These are phyloP conservation scores for Aspergillus ochraceoroseus DNA, from an alignment of 2,329 filamentous ascomycete genomes.

Conservation along the genomic window DNA sequence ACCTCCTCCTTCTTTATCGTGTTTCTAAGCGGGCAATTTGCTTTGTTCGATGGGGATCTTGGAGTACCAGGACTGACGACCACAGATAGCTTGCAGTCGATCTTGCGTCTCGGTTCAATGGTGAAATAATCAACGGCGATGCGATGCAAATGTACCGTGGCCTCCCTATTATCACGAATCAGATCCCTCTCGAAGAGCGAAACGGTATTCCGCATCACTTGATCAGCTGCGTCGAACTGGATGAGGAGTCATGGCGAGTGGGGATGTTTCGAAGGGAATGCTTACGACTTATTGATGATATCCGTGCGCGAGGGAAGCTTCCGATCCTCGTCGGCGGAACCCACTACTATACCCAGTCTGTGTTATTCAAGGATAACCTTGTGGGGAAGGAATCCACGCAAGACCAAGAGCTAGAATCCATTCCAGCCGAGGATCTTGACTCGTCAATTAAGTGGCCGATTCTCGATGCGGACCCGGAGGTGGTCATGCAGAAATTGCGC, in stretches of 20 bases:
- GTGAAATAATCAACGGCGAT: conserved; percentile 94
- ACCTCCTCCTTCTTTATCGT: not conserved
- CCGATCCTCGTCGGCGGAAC: conserved; percentile 92
- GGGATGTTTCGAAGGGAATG: conserved; percentile 70
- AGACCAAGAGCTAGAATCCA: conserved; percentile 24
- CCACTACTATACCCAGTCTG: conserved; percentile 87
- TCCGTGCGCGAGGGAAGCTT: conserved; percentile 69
- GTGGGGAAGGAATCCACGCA: conserved; percentile 40
- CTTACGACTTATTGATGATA: conserved; percentile 65
- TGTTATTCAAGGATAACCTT: conserved; percentile 73
- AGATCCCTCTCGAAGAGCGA: conserved; percentile 70
- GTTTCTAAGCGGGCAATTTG: too few relatives aligned
- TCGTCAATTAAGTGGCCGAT: conserved; percentile 58
- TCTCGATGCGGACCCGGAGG: conserved; percentile 64
- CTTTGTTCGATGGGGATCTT: not conserved
- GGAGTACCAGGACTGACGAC: conserved; percentile 22
- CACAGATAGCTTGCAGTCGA: conserved; percentile 74
- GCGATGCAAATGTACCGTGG: conserved; percentile 97
- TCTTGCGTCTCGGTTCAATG: conserved; percentile 73
- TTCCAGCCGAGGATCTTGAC: conserved; percentile 14
- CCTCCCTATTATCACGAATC: conserved; percentile 91
- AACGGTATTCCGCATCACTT: conserved; percentile 82
- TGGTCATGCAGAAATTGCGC: conserved; percentile 65
- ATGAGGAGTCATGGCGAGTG: conserved; percentile 78
- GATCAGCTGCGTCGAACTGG: conserved; percentile 68